Evolutionary conservation across 805 yeast species (phyloP), one percentile per base, ranked within the genome.

Genomic region (Pichia rugopelliculosa): DNA sequence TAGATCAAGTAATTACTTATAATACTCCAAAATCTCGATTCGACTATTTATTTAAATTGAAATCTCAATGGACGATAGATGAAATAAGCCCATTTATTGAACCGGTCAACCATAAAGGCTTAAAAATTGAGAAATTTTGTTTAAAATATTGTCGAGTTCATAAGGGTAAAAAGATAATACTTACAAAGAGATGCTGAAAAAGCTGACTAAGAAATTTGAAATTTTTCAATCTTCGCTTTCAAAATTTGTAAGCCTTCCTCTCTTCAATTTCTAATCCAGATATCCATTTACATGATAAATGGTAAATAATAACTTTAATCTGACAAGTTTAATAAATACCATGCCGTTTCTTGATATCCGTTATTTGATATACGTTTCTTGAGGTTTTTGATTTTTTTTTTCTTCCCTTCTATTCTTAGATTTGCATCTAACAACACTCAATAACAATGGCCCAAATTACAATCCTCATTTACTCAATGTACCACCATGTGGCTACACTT

Each of bases 401-500:
- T 30, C 18, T 30, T 6, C n/a, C 18, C 7, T 30, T 6, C 2
- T 5, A 5, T 8, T 30, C 34, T 6, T 30, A 3, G 33, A 2
- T 30, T n/a, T 6, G 15, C 9, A 30, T 3, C 18, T 6, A 30
- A 30, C 34, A 5, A 30, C 17, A 27, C n/a, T 20, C 13, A 20
- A 21, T 10, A 6, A 13, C 10, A 43, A 58, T 58, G 61, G 53
- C 59, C 17, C 53, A 56, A 34, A 48, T 58, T 47, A 61, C 59
- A 54, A 72, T 81, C 58, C 73, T 82, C 51, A 71, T 75, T 45
- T 89, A 87, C 73, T 82, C 96, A 24, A 71, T 81, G 37, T 88
- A 84, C 69, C 88, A 87, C 51, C 96, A 88, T 68, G 69, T 87
- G 54, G 76, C 76, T 50, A 64, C 71, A 33, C 61, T 89, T 59